These are phyloP conservation scores for Cystofilobasidium macerans DNA, from an alignment of 768 basidiomycete genomes.

Conservation along the genomic window DNA sequence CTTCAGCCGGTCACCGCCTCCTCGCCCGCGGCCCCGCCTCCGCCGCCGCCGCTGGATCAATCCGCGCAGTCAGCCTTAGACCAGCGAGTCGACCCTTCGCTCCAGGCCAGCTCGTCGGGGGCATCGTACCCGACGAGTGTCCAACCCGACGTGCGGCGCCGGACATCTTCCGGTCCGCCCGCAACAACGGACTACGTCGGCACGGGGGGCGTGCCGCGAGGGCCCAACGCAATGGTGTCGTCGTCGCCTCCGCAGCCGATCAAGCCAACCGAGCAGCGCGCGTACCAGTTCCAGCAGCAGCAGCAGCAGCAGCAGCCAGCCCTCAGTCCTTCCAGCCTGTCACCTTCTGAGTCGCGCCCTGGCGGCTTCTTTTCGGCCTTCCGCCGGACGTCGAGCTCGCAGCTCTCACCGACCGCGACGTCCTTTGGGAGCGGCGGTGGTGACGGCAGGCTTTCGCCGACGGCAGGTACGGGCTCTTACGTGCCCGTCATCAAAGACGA, in stretches of 20 bases:
- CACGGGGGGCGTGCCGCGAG: neutral
- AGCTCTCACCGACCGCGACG: neutral
- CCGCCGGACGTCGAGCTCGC: neutral
- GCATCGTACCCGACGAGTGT: no score
- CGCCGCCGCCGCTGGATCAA: no score
- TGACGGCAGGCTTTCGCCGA: neutral
- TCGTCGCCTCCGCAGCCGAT: neutral
- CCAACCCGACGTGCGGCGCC: neutral
- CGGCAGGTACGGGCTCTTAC: neutral
- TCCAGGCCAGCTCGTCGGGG: no score
- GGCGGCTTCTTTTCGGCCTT: neutral
- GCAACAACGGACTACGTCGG: neutral
- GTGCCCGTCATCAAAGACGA: conserved; percentile 8
- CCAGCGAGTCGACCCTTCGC: no score
- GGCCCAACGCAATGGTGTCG: neutral
- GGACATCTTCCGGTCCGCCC: neutral
- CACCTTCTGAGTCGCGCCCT: neutral
- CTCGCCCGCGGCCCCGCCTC: no score
- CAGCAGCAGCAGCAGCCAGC: neutral
- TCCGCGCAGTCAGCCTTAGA: no score
- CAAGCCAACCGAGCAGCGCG: no score
- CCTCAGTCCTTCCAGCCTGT: neutral
- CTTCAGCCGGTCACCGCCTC: no score
- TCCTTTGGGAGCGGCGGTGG: neutral
- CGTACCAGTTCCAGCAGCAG: neutral